A percentile compares a stretch with the other conserved stretches of the same genome.
Evolutionary conservation across 805 yeast genomes (phyloP).

Genomic region (Ogataea haglerorum): DNA sequence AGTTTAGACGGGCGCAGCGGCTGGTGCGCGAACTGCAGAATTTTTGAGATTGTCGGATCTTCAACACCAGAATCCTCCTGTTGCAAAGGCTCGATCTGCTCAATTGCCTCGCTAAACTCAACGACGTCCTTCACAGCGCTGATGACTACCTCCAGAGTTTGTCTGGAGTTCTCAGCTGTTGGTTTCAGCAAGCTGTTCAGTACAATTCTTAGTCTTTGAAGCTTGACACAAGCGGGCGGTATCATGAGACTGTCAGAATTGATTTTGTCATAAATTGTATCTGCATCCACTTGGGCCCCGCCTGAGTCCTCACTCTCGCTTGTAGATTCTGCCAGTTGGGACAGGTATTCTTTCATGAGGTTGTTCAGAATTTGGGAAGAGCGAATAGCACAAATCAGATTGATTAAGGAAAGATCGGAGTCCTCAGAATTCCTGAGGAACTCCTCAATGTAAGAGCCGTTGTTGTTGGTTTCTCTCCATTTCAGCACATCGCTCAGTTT

Average conservation of each 20-base stretch:
- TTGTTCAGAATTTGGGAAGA: constrained; percentile 20
- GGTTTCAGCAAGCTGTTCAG: constrained; percentile 29
- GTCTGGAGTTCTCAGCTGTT: constrained; percentile 16
- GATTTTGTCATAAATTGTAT: constrained; percentile 11
- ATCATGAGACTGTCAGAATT: constrained; percentile 18
- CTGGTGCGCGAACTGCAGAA: constrained; percentile 15
- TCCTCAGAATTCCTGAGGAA: constrained; percentile 25
- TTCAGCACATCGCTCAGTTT: constrained; percentile 22
- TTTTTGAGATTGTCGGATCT: constrained; percentile 14
- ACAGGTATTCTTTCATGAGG: constrained; percentile 22
- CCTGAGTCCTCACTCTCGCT: constrained; percentile 4
- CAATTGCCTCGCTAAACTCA: constrained; percentile 18
- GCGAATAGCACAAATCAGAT: constrained; percentile 24
- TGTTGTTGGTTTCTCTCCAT: constrained; percentile 10
- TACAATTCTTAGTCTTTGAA: constrained; percentile 27
- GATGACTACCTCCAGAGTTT: constrained; percentile 26
- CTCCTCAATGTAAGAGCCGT: constrained; percentile 24
- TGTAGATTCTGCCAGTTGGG: constrained; percentile 2
- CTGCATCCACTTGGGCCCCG: constrained; percentile 5
- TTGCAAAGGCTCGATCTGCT: constrained; percentile 8
- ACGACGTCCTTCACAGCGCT: constrained; percentile 21
- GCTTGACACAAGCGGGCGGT: constrained; percentile 26
- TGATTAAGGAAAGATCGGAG: constrained; percentile 23
- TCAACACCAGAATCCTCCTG: constrained; percentile 5
- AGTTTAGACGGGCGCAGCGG: constrained; percentile 13